These are phyloP conservation scores for Aspergillus pseudoglaucus DNA, from an alignment of 2,329 filamentous ascomycete species.

Conservation along the genomic window DNA sequence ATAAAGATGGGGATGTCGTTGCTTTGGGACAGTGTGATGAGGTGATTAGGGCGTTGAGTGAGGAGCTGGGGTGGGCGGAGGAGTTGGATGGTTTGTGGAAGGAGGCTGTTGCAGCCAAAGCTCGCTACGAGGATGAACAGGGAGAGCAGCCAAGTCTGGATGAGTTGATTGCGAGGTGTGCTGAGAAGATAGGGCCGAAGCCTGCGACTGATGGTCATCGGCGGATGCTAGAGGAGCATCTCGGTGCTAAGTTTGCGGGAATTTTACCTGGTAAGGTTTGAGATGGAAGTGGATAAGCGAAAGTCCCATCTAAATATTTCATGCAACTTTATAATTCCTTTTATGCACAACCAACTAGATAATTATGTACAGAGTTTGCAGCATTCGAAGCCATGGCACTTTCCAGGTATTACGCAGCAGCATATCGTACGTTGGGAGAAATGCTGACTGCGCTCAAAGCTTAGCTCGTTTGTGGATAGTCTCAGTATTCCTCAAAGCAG, in stretches of 20 bases:
- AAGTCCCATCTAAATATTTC: too few relatives aligned
- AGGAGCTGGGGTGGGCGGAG: constrained; percentile 68
- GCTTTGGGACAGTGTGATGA: constrained; percentile 69
- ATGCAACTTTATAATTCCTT: too few relatives aligned
- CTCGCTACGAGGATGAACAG: constrained; percentile 48
- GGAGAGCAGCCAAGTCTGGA: constrained; percentile 41
- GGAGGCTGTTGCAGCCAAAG: constrained; percentile 40
- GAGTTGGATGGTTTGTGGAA: constrained; percentile 70
- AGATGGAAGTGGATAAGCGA: too few relatives aligned
- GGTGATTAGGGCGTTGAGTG: constrained; percentile 64
- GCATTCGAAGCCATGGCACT: too few relatives aligned
- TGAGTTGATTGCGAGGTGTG: constrained; percentile 45
- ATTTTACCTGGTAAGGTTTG: constrained; percentile 2
- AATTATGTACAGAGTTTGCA: too few relatives aligned
- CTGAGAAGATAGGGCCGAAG: constrained; percentile 43
- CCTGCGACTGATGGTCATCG: constrained; percentile 36
- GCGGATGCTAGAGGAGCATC: constrained; percentile 24
- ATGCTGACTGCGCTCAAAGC: not conserved
- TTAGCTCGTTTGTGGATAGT: not conserved
- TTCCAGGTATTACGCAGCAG: too few relatives aligned
- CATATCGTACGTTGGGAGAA: too few relatives aligned
- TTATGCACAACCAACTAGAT: too few relatives aligned
- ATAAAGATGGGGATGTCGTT: constrained; percentile 66
- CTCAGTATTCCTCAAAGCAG: not conserved
- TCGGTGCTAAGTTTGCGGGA: constrained; percentile 16